These are phyloP conservation scores for Bocquillonia castaneifolia DNA, from an alignment of 441 rosid genomes.

Conservation along the genomic window DNA sequence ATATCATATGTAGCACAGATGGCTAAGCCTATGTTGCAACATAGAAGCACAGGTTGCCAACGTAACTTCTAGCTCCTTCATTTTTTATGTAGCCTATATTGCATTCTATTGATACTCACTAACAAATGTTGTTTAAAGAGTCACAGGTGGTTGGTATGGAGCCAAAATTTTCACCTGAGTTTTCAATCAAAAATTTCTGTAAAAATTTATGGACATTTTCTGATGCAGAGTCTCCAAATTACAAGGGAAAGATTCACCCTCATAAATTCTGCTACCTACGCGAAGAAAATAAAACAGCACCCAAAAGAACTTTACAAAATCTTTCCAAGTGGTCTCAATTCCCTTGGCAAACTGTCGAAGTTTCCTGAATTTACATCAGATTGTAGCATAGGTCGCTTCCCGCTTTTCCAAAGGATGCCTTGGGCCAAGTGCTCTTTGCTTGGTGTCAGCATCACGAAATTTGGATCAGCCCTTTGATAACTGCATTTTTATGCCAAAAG, in stretches of 20 bases:
- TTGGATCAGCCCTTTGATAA: constrained; percentile 90
- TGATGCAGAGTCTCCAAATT: not conserved
- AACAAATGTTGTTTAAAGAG: not conserved
- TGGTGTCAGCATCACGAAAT: constrained; percentile 83
- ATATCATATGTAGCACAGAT: no score
- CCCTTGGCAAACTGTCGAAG: constrained; percentile 57
- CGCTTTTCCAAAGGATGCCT: constrained; percentile 61
- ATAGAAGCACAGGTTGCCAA: no score
- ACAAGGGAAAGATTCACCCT: not conserved
- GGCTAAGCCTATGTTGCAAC: no score
- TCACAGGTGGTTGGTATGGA: no score
- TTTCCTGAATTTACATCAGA: constrained; percentile 67
- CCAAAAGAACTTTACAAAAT: constrained; percentile 35
- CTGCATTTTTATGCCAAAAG: constrained; percentile 34
- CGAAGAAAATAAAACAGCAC: not conserved
- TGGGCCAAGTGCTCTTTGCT: constrained; percentile 86
- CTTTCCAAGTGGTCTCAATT: constrained; percentile 62
- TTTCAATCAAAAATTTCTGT: not conserved
- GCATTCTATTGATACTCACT: not conserved
- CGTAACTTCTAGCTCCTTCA: no score
- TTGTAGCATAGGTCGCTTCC: constrained; percentile 73
- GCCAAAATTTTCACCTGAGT: not conserved
- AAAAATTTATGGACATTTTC: constrained; percentile 1
- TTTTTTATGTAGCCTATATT: not conserved
- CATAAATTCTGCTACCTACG: no score